These are phyloP conservation scores for Tuber brumale DNA, from an alignment of 495 filamentous ascomycete genomes.

Conservation along the genomic window DNA sequence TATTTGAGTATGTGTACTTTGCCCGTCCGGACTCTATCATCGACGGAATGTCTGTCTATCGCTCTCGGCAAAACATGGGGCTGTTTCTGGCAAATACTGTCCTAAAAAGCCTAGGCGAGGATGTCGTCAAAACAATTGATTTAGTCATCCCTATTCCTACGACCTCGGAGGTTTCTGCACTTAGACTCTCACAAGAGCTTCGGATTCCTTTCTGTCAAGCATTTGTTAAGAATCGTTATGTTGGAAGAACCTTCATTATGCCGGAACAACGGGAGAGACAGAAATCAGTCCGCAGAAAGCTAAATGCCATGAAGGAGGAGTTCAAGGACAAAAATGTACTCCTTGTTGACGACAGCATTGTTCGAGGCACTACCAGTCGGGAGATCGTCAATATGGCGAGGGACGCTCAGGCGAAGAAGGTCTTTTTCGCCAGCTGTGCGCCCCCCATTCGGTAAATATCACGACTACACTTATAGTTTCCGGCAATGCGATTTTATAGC, in stretches of 20 bases:
- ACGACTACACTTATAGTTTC: constrained; percentile 11
- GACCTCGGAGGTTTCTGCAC: constrained; percentile 77
- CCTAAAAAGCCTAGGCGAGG: constrained; percentile 61
- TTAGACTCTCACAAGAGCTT: constrained; percentile 67
- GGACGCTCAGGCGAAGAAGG: constrained; percentile 82
- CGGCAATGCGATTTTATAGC: constrained; percentile 13
- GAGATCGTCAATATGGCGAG: constrained; percentile 93
- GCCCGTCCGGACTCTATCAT: constrained; percentile 85
- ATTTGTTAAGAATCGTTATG: constrained; percentile 93
- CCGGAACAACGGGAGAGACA: constrained; percentile 77
- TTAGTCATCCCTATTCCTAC: constrained; percentile 86
- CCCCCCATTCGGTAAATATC: constrained; percentile 63
- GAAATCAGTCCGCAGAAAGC: constrained; percentile 67
- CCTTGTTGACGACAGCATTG: constrained; percentile 88
- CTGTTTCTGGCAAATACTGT: constrained; percentile 76
- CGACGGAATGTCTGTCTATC: constrained; percentile 87
- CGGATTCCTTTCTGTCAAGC: constrained; percentile 75
- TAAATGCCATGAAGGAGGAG: constrained; percentile 79
- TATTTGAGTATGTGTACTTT: constrained; percentile 87
- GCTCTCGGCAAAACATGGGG: constrained; percentile 87
- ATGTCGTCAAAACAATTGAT: constrained; percentile 77
- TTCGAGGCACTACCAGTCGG: constrained; percentile 80
- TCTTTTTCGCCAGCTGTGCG: constrained; percentile 82
- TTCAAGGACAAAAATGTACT: constrained; percentile 79
- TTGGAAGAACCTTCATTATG: constrained; percentile 96